These are phyloP conservation scores for Vigna nakashimae DNA, from an alignment of 306 rosid genomes.

Conservation along the genomic window DNA sequence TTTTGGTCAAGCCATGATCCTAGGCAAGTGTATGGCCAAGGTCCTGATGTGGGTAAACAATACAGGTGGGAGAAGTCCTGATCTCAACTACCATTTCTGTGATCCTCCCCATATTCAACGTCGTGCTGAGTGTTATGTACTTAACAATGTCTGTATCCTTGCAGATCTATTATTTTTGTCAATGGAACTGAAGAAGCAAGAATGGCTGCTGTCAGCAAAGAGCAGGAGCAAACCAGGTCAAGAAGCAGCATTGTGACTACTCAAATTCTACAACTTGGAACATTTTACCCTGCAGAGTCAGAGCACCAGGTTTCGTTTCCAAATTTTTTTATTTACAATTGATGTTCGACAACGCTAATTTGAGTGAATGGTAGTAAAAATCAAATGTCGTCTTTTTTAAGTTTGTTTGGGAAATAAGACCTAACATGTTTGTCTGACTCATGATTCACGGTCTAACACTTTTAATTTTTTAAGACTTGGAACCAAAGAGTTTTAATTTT, in stretches of 20 bases:
- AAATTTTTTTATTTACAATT: conserved; percentile 4
- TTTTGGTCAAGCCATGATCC: conserved; percentile 95
- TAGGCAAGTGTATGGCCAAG: conserved; percentile 97
- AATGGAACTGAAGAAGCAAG: conserved; percentile 85
- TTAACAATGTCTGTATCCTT: conserved; percentile 30
- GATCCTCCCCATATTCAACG: conserved; percentile 30
- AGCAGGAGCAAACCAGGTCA: conserved; percentile 83
- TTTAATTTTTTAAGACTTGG: no score
- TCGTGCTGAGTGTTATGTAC: conserved; percentile 11
- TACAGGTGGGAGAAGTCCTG: conserved; percentile 67
- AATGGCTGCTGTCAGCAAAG: conserved; percentile 82
- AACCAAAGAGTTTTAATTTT: no score
- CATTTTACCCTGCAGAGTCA: conserved; percentile 82
- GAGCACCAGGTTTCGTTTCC: conserved; percentile 82
- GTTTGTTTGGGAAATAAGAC: no score
- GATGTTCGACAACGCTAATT: neutral
- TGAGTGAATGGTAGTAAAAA: neutral
- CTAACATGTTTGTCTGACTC: no score
- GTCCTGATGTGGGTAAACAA: conserved; percentile 96
- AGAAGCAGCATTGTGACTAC: conserved; percentile 82
- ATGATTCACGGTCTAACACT: no score
- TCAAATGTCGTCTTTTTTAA: no score
- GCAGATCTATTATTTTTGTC: conserved; percentile 84
- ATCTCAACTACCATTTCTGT: conserved; percentile 25
- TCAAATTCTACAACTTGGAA: conserved; percentile 73